Conservation (phyloP, 2,329 filamentous ascomycete genomes). For the Phoma sp. region DNA sequence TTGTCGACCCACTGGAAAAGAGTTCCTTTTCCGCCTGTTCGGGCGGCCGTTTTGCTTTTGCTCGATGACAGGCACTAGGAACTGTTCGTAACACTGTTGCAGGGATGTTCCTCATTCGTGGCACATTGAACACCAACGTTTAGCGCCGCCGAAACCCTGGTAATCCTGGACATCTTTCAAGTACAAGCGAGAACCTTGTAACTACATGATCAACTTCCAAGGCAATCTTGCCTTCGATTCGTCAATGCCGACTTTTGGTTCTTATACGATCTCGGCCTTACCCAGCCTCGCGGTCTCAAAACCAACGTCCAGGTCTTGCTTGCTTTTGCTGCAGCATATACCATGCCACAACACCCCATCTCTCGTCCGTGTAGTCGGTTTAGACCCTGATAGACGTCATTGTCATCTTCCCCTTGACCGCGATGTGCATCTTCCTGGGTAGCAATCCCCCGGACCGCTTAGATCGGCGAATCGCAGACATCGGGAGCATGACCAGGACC, state of each 20-base stretch:
- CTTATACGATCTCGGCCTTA: slow-evolving; percentile 14
- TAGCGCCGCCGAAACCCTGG: slow-evolving; percentile 28
- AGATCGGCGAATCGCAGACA: slow-evolving; percentile 38
- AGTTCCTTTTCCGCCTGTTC: slow-evolving; percentile 3
- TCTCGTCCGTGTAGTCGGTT: not conserved
- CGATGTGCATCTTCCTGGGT: slow-evolving; percentile 23
- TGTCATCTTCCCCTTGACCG: slow-evolving; percentile 21
- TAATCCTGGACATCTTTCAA: slow-evolving; percentile 21
- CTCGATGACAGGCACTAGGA: slow-evolving; percentile 26
- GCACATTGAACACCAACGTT: slow-evolving; percentile 29
- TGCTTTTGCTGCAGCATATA: slow-evolving; percentile 20
- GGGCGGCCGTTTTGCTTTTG: slow-evolving; percentile 27
- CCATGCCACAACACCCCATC: slow-evolving; percentile 6
- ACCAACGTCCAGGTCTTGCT: slow-evolving; percentile 23
- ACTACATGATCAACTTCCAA: slow-evolving; percentile 21
- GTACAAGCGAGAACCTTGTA: slow-evolving; percentile 25
- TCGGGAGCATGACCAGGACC: not conserved
- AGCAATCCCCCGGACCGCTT: slow-evolving; percentile 26
- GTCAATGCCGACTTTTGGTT: slow-evolving; percentile 13
- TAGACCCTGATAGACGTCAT: slow-evolving; percentile 36
- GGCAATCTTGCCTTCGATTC: slow-evolving; percentile 13
- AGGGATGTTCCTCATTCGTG: slow-evolving; percentile 35
- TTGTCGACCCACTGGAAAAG: slow-evolving; percentile 20
- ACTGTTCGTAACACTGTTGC: slow-evolving; percentile 17
- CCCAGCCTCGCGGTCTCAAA: slow-evolving; percentile 8